Conservation (phyloP, 2,329 filamentous ascomycete species). For the Penicillium brevicompactum region DNA sequence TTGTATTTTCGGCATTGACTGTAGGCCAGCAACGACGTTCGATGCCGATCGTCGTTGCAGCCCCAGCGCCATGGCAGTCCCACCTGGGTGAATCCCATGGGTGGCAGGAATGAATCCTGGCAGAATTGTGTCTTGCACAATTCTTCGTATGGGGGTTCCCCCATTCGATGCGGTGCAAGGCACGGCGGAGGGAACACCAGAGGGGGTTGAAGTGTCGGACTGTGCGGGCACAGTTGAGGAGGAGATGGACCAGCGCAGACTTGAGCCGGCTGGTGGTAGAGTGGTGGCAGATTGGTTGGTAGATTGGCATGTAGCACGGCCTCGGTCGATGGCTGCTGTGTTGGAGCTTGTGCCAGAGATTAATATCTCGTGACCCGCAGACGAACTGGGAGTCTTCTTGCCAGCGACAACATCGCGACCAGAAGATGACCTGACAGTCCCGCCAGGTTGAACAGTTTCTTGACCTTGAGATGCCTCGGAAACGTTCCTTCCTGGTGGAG, state of each 20-base stretch:
- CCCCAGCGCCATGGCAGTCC: background rate
- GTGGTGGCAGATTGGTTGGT: background rate
- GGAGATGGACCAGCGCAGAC: conserved; percentile 9
- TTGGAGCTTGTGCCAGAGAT: background rate
- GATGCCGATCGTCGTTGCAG: background rate
- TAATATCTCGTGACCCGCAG: background rate
- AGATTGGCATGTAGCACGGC: background rate
- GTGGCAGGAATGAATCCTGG: background rate
- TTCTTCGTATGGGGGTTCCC: background rate
- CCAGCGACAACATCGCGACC: background rate
- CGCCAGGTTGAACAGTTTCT: background rate
- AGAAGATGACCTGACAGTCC: background rate
- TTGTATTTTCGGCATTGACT: background rate
- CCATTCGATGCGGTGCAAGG: background rate
- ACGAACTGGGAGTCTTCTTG: background rate
- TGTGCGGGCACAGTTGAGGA: background rate
- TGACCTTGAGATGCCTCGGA: background rate
- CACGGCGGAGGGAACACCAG: background rate
- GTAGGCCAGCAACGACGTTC: background rate
- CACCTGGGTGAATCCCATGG: background rate
- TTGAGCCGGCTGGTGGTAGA: conserved; percentile 1
- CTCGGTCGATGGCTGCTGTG: background rate
- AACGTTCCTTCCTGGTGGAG: background rate
- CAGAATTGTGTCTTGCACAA: background rate
- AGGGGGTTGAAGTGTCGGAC: background rate